Base-by-base conservation (phyloP, 768 basidiomycete species). In the Heimioporus sp. region DNA sequence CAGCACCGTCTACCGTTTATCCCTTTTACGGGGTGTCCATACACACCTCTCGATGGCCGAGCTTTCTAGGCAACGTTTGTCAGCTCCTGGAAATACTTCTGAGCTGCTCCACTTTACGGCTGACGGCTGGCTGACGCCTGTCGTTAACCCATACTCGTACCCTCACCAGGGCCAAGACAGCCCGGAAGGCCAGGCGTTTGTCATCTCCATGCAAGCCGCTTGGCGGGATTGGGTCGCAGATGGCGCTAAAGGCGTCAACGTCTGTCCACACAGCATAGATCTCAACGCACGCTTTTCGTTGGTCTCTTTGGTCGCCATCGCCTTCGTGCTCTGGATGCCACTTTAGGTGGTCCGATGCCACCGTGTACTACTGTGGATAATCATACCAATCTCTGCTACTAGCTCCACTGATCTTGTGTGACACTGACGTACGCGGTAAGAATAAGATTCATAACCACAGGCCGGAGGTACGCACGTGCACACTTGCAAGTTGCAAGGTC, bases 181-280 rank as follows among this genome's bases (percentile, higher is more conserved):
- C 53, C 80, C 92, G 2, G 92, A 95, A 66, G 84, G 77, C 0
- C 78, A 94, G 70, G 88, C 87, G 8, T 95, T 95, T 66, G 80
- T 88, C 11, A 65, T 94, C 6, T 76, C 84, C 61, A 75, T 93
- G 69, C 76, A 91, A 52, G 79, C 88, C 1, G 87, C 87, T 5
- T 89, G 83, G 76, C 72, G 76, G 40, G 91, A 92, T 57, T 92
- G 90, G 89, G 75, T 78, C 1, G 72, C 69, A 1, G 76, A 65
- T 28, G 86, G 87, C 0, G 69, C 77, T 4, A 69, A 73, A 24
- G 84, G 85, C 8, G 71, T 66, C n/a, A 83, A 77, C 60, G 67
- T 53, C 17, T 37, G 48, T 39, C n/a, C 6, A 24, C 54, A 47
- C 11, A 17, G 21, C 20, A 21, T 36, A n/a, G 4, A 32, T 16